Evolutionary conservation across 257 asterid species (phyloP), one percentile per base, ranked within the genome.

Genomic region (Nicotiana attenuata): DNA sequence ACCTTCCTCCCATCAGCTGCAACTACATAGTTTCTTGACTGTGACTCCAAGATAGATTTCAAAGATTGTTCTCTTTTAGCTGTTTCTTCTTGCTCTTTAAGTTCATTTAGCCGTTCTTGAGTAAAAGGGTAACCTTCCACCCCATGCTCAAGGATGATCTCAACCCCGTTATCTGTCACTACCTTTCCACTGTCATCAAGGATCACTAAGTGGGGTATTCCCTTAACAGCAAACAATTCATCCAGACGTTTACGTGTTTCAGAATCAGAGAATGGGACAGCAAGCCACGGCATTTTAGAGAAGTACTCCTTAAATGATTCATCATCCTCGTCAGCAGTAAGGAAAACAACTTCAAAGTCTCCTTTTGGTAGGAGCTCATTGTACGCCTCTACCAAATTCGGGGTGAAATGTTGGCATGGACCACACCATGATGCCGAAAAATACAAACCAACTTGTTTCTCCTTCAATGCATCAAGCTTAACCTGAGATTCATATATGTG

Each of bases 401-500:
- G 98, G 41, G 99, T 94, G 83, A 94, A 94, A 0, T 83, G 86
- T 20, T 68, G 95, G 87, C 99, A 96, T 0, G 98, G 97, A 26
- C 97, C 97, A 55, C 99, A 96, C 98, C 97, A 96, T 45, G 99
- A 92, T 57, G 97, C 98, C 3, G 99, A 94, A 91, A 96, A 96
- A 83, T 96, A 96, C 29, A 96, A 53, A 10, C 97, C 97, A 2
- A 94, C 85, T 24, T 31, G 86, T 86, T 92, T 96, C 78, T 93
- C 97, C 65, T 83, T 88, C 35, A 96, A 55, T 59, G 77, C 68
- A 61, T 85, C 96, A 57, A 82, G 76, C 75, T 91, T 89, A 69
- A 92, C 95, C 98, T 94, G 85, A 24, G 15, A 84, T 69, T 81
- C 80, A 15, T 26, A 17, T 24, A n/a, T 6, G 10, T 52, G 33